Base-by-base conservation (phyloP, 1,284 basidiomycete genomes). In the Porodaedalea pini region DNA sequence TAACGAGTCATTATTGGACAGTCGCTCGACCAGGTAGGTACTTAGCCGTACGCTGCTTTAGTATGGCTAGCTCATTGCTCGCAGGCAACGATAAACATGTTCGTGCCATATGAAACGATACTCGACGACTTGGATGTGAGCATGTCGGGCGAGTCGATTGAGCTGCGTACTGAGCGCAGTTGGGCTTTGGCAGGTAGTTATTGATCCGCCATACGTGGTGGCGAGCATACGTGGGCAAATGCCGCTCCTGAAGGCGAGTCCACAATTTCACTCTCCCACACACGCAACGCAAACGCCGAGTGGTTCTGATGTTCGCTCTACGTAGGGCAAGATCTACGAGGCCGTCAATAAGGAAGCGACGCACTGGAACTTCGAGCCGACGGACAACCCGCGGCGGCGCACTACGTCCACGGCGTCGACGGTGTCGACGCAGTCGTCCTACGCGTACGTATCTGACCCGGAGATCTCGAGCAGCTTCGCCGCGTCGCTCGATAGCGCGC, bases 381-480 rank as follows among this genome's bases (percentile, higher is more conserved):
- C 75, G 11, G 73, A 76, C 45, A 78, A 80, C 0, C 72, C 76
- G 13, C 75, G 88, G 63, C 85, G 85, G 60, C 82, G 88, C 21
- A 89, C 88, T 0, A 82, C 81, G 2, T 90, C 88, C 17, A 83
- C 85, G 2, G 75, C 83, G 4, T 90, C 88, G 2, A 86, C 86
- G 4, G 71, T 82, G 0, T 90, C 88, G 5, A 86, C 85, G 0
- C 86, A 82, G 39, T 90, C 88, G 7, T 90, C 88, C 0, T 90
- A 84, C 63, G 88, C 88, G 2, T 77, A 88, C 55, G 75, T 91
- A 2, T 89, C 88, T 10, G 88, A 90, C 61, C 82, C 81, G 1
- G 88, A 90, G 62, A 85, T 90, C 52, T 87, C 87, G 4, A 90
- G 86, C 70, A 87, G 84, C 67, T 89, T 90, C 62, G 85, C 86